Evolutionary conservation across 306 rosid species (phyloP).

Genomic region (Gastrolobium villosum): DNA sequence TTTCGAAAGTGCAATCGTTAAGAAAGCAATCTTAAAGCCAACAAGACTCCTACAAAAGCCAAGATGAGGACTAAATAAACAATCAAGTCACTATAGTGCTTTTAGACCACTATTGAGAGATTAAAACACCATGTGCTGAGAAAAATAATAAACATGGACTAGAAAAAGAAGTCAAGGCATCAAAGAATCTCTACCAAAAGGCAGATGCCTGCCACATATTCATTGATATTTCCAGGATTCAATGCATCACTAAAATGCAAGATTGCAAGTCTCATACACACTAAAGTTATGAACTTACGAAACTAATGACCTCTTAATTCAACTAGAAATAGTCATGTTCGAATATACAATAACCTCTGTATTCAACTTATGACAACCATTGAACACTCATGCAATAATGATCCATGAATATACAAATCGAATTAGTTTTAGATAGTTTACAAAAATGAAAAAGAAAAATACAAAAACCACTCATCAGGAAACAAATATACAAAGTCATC

Average conservation of each 20-base stretch:
- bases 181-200: not conserved
- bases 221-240: slow-evolving; percentile 14
- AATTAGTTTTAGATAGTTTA: no score
- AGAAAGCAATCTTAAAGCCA: not conserved
- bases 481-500: no score
- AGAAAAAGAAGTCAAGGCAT: slow-evolving; percentile 7
- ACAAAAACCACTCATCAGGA: no score
- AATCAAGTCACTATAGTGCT: slow-evolving; percentile 6
- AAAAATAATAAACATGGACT: not conserved
- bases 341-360: not conserved
- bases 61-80: not conserved
- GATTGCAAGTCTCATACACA: not conserved
- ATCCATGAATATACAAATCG: not conserved
- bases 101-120: not conserved
- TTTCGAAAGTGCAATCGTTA: not conserved
- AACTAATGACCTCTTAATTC: slow-evolving; percentile 5
- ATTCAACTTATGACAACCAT: not conserved
- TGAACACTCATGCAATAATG: not conserved
- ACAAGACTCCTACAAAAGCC: not conserved
- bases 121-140: not conserved
- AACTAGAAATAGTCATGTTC: not conserved
- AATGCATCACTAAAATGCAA: not conserved
- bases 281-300: not conserved
- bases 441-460: no score
- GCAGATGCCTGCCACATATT: not conserved